These are phyloP conservation scores for Trifolium fragiferum DNA, from an alignment of 306 rosid genomes.

Conservation along the genomic window DNA sequence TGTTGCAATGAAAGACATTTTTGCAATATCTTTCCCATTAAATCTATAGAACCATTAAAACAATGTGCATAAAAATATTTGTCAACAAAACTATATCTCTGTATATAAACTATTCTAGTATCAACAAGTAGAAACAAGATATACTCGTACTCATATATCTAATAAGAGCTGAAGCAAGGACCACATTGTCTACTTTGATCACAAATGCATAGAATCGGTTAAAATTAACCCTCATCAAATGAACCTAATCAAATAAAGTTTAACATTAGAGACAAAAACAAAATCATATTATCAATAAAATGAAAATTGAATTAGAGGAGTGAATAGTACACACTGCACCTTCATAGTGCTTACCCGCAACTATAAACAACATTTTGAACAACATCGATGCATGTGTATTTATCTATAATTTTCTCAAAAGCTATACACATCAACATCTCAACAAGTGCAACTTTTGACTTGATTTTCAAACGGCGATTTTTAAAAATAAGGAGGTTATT, in stretches of 20 bases:
- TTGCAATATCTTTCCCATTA: slow-evolving; percentile 44
- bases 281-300: too few relatives aligned
- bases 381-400: slow-evolving; percentile 38
- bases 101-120: too few relatives aligned
- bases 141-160: slow-evolving; percentile 37
- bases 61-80: background rate
- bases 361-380: slow-evolving; percentile 43
- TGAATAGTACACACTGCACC: too few relatives aligned
- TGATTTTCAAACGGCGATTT: too few relatives aligned
- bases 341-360: slow-evolving; percentile 35
- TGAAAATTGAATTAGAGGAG: too few relatives aligned
- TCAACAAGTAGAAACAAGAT: background rate
- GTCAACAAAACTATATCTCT: background rate
- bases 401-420: slow-evolving; percentile 40
- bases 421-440: slow-evolving; percentile 46
- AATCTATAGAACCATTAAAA: slow-evolving; percentile 36
- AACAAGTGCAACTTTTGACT: too few relatives aligned
- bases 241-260: slow-evolving; percentile 28
- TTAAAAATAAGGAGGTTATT: too few relatives aligned
- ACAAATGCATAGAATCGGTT: slow-evolving; percentile 45
- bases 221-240: slow-evolving; percentile 44
- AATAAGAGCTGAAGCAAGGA: slow-evolving; percentile 47
- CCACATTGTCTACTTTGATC: slow-evolving; percentile 48
- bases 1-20: slow-evolving; percentile 55
- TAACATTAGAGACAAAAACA: too few relatives aligned